These are phyloP conservation scores for Pythium coloratum DNA, from an alignment of 352 stramenopile genomes.

Conservation along the genomic window DNA sequence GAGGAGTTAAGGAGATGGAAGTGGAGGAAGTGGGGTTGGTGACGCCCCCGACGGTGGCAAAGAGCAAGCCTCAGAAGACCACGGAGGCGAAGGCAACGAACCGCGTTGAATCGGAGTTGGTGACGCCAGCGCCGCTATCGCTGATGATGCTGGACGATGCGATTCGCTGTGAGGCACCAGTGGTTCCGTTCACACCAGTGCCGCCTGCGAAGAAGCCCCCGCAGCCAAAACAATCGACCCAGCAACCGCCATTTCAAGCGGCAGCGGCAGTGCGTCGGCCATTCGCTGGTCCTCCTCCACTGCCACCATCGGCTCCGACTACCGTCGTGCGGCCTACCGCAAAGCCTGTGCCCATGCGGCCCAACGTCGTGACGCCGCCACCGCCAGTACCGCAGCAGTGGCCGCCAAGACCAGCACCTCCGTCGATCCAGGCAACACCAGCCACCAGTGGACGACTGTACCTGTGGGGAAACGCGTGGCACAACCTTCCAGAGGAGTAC, in stretches of 20 bases:
- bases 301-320: neutral
- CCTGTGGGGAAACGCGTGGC: slow-evolving; percentile 34
- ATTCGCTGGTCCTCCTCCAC: neutral
- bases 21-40: neutral
- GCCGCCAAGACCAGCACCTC: neutral
- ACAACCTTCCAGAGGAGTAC: slow-evolving; percentile 30
- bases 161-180: neutral
- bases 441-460: slow-evolving; percentile 8
- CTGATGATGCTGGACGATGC: slow-evolving; percentile 11
- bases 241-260: neutral
- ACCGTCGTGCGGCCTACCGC: neutral
- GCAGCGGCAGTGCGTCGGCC: neutral
- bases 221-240: neutral
- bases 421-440: neutral
- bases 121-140: slow-evolving; percentile 7
- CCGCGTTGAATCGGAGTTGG: neutral
- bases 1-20: neutral
- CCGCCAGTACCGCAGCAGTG: neutral
- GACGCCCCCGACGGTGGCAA: slow-evolving; percentile 3
- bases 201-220: neutral
- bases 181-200: neutral
- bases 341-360: neutral
- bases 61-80: neutral
- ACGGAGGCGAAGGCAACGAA: neutral
- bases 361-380: neutral